Percentiles rank a stretch among this genome's conserved stretches.
Conservation (phyloP, 2,329 filamentous ascomycete species). For the Byssochlamys sp. region DNA sequence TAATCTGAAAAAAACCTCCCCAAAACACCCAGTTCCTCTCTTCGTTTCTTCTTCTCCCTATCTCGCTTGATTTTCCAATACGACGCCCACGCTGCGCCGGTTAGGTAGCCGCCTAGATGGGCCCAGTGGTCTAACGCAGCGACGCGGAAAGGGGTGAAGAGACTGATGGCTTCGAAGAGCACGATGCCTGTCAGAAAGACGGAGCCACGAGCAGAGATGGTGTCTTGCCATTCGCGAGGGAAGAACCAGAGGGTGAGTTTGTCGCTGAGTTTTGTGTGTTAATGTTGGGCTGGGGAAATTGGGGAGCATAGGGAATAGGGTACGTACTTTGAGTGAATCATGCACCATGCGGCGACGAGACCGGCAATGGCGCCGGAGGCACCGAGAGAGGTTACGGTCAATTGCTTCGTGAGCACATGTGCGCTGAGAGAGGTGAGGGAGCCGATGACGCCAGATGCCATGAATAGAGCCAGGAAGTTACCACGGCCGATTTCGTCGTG, state of each 20-base stretch:
- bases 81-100: constrained; percentile 22
- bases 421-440: constrained; percentile 38
- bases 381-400: constrained; percentile 41
- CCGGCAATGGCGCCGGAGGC: constrained; percentile 44
- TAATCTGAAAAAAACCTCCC: constrained; percentile 1
- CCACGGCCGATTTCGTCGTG: constrained; percentile 49
- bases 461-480: constrained; percentile 45
- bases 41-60: constrained; percentile 8
- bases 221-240: constrained; percentile 29
- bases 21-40: constrained; percentile 7
- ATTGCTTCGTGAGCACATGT: constrained; percentile 35
- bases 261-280: neutral
- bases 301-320: neutral
- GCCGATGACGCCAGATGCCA: constrained; percentile 39
- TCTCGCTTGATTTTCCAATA: constrained; percentile 12
- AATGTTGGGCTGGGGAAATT: neutral
- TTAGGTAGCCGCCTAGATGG: constrained; percentile 34
- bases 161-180: constrained; percentile 26
- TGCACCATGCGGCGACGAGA: constrained; percentile 41
- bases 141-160: constrained; percentile 21
- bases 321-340: constrained; percentile 36
- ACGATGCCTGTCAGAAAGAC: constrained; percentile 28
- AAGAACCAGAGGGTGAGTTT: constrained; percentile 34
- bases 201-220: constrained; percentile 33
- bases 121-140: constrained; percentile 32